A percentile compares a stretch with the other conserved stretches of the same genome.
Evolutionary conservation across 2,329 filamentous ascomycete genomes (phyloP).

Genomic region (Pyrenochaeta sp.): DNA sequence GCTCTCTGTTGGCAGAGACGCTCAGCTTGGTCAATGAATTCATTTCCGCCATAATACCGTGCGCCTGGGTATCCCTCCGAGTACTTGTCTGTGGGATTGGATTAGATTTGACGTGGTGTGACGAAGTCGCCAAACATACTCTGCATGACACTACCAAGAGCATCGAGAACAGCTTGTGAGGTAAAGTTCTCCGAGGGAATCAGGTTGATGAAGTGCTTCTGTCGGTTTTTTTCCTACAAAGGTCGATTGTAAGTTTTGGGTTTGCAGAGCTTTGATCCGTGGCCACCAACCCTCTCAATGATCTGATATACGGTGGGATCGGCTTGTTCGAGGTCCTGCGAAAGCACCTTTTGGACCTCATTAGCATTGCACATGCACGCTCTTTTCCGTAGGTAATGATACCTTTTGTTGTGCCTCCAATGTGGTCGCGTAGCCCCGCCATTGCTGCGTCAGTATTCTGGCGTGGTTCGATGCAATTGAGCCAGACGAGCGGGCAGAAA

Average conservation of each 20-base stretch:
- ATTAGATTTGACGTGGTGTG: conserved; percentile 49
- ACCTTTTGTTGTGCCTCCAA: conserved; percentile 59
- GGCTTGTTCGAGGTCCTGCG: conserved; percentile 78
- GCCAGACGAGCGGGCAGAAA: conserved; percentile 30
- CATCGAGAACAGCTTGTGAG: conserved; percentile 96
- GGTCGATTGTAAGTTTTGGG: conserved; percentile 24
- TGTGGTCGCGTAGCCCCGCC: conserved; percentile 52
- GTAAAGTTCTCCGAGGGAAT: conserved; percentile 99
- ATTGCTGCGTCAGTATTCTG: conserved; percentile 41
- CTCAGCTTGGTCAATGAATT: conserved; percentile 98
- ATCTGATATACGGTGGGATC: conserved; percentile 89
- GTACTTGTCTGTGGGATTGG: conserved; percentile 79
- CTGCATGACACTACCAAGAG: conserved; percentile 71
- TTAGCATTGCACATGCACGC: conserved; percentile 13
- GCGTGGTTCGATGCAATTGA: conserved; percentile 41
- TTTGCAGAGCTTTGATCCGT: conserved; percentile 8
- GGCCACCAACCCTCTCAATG: conserved; percentile 76
- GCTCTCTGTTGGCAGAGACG: conserved; percentile 93
- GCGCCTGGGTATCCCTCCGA: conserved; percentile 98
- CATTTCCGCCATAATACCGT: conserved; percentile 98
- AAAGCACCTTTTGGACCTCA: conserved; percentile 72
- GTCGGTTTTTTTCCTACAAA: conserved; percentile 85
- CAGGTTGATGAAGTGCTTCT: conserved; percentile 99
- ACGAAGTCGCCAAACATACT: conserved; percentile 67
- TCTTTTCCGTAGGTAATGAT: conserved; percentile 4